Evolutionary conservation across 2,329 filamentous ascomycete species (phyloP).

Genomic region (Stagonosporopsis chrysanthemi): DNA sequence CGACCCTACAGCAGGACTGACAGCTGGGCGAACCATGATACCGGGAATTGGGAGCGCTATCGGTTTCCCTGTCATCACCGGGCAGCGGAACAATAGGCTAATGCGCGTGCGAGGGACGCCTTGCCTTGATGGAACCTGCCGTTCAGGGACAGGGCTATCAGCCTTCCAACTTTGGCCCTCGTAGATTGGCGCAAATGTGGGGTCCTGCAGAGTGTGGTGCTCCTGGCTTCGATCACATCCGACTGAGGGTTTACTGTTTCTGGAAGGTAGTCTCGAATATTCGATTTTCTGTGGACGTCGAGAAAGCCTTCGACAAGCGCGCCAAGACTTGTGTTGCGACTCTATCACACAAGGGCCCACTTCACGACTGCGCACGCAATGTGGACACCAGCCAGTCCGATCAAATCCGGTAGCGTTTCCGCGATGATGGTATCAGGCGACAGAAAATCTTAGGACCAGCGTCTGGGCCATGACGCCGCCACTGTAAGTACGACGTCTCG

Average conservation of each 20-base stretch:
- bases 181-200: constrained; percentile 14
- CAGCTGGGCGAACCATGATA: constrained; percentile 16
- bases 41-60: constrained; percentile 20
- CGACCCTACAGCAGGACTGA: constrained; percentile 12
- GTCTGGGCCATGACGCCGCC: constrained; percentile 12
- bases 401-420: constrained; percentile 6
- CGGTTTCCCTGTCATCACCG: constrained; percentile 12
- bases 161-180: background rate
- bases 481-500: constrained; percentile 1
- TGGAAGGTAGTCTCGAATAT: constrained; percentile 10
- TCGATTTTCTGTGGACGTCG: constrained; percentile 3
- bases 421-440: constrained; percentile 12
- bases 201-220: constrained; percentile 10
- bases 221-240: constrained; percentile 1
- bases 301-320: constrained; percentile 1
- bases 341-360: constrained; percentile 9
- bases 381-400: background rate
- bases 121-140: constrained; percentile 21
- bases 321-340: constrained; percentile 16
- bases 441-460: constrained; percentile 8
- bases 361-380: constrained; percentile 8
- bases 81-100: constrained; percentile 20
- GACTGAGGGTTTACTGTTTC: constrained; percentile 11
- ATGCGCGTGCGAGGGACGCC: constrained; percentile 22
- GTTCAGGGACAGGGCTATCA: constrained; percentile 20